These are phyloP conservation scores for Pseudoperonospora humuli DNA, from an alignment of 352 stramenopile species.

Conservation along the genomic window DNA sequence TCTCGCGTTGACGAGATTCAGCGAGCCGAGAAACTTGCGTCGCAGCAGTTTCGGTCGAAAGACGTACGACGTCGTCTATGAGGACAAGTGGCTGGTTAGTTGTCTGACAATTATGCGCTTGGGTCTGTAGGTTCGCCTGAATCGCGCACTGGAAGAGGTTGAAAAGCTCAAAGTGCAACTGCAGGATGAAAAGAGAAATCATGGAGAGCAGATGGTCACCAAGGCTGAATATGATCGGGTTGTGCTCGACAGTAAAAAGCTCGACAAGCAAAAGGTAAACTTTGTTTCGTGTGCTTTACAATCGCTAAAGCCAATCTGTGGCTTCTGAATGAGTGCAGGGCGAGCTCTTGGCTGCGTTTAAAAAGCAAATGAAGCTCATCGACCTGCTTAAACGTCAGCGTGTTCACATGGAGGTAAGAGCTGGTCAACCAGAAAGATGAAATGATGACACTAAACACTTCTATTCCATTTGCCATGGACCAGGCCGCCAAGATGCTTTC, in stretches of 20 bases:
- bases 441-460: too few relatives aligned
- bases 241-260: constrained; percentile 60
- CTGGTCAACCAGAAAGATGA: too few relatives aligned
- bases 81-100: background rate
- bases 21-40: constrained; percentile 50
- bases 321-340: constrained; percentile 22
- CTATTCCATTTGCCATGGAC: too few relatives aligned
- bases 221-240: constrained; percentile 55
- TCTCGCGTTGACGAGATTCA: constrained; percentile 43
- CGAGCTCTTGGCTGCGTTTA: constrained; percentile 68
- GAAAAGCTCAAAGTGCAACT: constrained; percentile 64
- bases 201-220: too few relatives aligned
- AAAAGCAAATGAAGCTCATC: constrained; percentile 85
- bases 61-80: constrained; percentile 25
- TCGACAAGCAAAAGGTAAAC: constrained; percentile 86
- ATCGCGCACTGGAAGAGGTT: constrained; percentile 67
- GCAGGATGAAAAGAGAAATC: constrained; percentile 49
- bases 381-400: constrained; percentile 79
- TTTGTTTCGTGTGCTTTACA: too few relatives aligned
- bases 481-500: constrained; percentile 81
- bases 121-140: constrained; percentile 47
- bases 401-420: constrained; percentile 73
- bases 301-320: too few relatives aligned
- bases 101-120: background rate
- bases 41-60: constrained; percentile 70